A percentile compares a stretch with the other conserved stretches of the same genome.
These are phyloP conservation scores for Biscogniauxia marginata DNA, from an alignment of 2,329 filamentous ascomycete species.

Conservation along the genomic window DNA sequence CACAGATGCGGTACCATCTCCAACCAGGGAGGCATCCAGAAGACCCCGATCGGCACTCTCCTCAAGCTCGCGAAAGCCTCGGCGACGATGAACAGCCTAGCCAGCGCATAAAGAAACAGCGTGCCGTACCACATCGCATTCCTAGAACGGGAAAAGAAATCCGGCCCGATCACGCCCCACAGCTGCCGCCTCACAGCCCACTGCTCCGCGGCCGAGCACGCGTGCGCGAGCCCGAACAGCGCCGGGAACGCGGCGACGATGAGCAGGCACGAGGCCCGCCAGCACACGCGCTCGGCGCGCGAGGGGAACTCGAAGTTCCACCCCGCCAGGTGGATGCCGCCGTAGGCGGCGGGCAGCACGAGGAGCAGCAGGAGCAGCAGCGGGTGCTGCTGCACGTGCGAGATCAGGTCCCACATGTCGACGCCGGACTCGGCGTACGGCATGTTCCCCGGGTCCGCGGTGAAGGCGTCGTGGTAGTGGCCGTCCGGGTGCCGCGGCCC, in stretches of 20 bases:
- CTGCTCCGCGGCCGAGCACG: neutral
- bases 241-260: neutral
- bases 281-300: neutral
- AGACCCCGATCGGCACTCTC: neutral
- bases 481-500: neutral
- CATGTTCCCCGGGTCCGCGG: neutral
- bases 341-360: neutral
- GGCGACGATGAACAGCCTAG: neutral
- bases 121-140: neutral
- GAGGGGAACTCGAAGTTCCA: neutral
- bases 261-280: neutral
- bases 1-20: neutral
- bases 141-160: neutral
- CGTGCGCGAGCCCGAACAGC: neutral
- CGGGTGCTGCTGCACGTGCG: neutral
- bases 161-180: neutral
- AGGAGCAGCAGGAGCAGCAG: neutral
- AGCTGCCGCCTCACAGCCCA: neutral
- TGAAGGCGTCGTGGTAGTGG: conserved; percentile 1
- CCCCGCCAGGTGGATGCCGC: neutral
- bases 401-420: neutral
- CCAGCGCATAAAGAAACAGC: neutral
- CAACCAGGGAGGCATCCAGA: neutral
- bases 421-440: neutral
- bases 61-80: neutral